These are phyloP conservation scores for Colletotrichum sp. DNA, from an alignment of 2,329 filamentous ascomycete genomes.

Conservation along the genomic window DNA sequence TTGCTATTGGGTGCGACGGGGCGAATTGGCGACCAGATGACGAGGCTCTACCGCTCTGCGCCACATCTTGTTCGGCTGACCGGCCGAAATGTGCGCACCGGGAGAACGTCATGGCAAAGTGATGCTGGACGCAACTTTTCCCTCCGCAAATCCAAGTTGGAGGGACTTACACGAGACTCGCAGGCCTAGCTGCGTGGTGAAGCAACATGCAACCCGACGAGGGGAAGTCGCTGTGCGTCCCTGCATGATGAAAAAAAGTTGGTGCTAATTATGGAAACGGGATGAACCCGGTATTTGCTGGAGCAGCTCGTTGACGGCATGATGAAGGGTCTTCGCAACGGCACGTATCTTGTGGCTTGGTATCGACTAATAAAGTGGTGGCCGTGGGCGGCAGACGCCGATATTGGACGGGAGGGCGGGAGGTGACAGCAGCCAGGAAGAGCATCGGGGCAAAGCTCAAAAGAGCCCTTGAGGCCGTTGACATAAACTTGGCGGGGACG, in stretches of 20 bases:
- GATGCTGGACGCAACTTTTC: neutral
- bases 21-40: neutral
- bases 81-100: neutral
- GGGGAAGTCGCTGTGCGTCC: conserved; percentile 1
- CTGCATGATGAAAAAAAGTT: conserved; percentile 11
- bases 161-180: neutral
- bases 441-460: neutral
- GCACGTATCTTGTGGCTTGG: conserved; percentile 7
- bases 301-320: conserved; percentile 6
- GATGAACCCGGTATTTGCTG: conserved; percentile 16
- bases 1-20: neutral
- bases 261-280: conserved; percentile 22
- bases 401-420: conserved; percentile 4
- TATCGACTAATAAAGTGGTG: neutral
- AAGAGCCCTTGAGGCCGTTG: neutral
- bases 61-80: neutral
- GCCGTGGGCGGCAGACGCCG: conserved; percentile 1
- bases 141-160: neutral
- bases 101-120: neutral
- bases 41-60: neutral
- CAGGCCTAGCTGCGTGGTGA: neutral
- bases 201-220: conserved; percentile 10
- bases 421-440: conserved; percentile 9
- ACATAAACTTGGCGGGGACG: conserved; percentile 18
- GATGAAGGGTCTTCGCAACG: conserved; percentile 4